Conservation (phyloP, 345 rosid species). For the Combretum micranthum region DNA sequence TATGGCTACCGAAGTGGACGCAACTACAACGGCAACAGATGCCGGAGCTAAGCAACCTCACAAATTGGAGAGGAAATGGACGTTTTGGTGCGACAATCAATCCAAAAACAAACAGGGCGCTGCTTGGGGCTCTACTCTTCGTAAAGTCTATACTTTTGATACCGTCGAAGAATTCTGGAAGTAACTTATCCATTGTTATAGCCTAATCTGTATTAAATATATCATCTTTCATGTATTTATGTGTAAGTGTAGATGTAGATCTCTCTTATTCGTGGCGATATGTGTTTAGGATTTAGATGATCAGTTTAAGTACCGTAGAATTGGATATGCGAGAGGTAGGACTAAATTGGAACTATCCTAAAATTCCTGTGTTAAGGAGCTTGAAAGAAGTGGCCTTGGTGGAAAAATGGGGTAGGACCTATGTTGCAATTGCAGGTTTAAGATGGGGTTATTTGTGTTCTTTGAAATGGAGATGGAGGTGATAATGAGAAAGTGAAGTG, state of each 20-base stretch:
- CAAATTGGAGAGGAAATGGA: conserved; percentile 81
- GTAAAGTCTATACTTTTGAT: conserved; percentile 72
- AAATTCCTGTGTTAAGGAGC: too few relatives aligned
- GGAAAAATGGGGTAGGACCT: too few relatives aligned
- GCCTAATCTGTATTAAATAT: neutral
- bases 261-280: neutral
- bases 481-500: too few relatives aligned
- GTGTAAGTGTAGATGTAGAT: neutral
- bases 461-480: too few relatives aligned
- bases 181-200: conserved; percentile 18
- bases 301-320: too few relatives aligned
- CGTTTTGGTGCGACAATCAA: conserved; percentile 86
- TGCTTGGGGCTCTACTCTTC: conserved; percentile 79
- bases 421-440: too few relatives aligned
- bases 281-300: neutral
- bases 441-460: too few relatives aligned
- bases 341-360: too few relatives aligned
- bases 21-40: conserved; percentile 18
- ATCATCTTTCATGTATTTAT: neutral
- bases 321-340: too few relatives aligned
- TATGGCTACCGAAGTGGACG: conserved; percentile 31
- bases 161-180: conserved; percentile 97
- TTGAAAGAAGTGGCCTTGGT: too few relatives aligned
- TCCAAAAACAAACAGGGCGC: conserved; percentile 75
- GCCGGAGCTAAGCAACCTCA: conserved; percentile 34